A percentile compares a stretch with the other conserved stretches of the same genome.
These are phyloP conservation scores for Nidula microcarpa DNA, from an alignment of 768 basidiomycete genomes.

Conservation along the genomic window DNA sequence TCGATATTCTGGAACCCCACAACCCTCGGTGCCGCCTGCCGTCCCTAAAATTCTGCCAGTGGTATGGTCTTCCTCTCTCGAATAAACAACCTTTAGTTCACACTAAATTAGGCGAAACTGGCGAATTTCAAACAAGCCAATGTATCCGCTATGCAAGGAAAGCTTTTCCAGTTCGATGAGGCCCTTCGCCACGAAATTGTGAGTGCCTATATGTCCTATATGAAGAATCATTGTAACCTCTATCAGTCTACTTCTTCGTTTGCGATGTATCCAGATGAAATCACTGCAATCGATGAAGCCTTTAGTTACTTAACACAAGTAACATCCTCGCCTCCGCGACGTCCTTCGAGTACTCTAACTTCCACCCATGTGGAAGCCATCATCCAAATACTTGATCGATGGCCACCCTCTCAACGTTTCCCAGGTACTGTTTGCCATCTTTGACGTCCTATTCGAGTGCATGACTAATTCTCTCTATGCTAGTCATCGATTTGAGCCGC, in stretches of 20 bases:
- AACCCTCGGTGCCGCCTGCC: conserved; percentile 25
- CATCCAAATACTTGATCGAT: conserved; percentile 62
- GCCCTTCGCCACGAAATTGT: conserved; percentile 67
- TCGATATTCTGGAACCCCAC: conserved; percentile 45
- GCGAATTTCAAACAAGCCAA: conserved; percentile 85
- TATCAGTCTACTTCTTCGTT: conserved; percentile 65
- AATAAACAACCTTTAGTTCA: not conserved
- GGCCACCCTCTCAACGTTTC: conserved; percentile 72
- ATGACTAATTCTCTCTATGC: not conserved
- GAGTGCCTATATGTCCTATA: conserved; percentile 16
- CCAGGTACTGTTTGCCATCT: conserved; percentile 42
- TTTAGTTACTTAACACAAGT: conserved; percentile 57
- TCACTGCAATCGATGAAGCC: conserved; percentile 50
- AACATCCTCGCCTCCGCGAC: conserved; percentile 30
- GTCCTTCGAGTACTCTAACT: conserved; percentile 30
- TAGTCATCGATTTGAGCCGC: conserved; percentile 86
- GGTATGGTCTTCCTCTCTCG: conserved; percentile 25
- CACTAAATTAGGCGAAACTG: conserved; percentile 44
- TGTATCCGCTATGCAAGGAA: conserved; percentile 74
- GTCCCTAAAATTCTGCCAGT: conserved; percentile 46
- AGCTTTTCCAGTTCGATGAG: conserved; percentile 74
- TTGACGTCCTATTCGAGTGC: not conserved
- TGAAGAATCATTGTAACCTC: not conserved
- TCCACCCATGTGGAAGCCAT: conserved; percentile 58
- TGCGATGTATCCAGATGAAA: conserved; percentile 69